These are phyloP conservation scores for Orbilia brochopaga DNA, from an alignment of 2,329 filamentous ascomycete species.

Conservation along the genomic window DNA sequence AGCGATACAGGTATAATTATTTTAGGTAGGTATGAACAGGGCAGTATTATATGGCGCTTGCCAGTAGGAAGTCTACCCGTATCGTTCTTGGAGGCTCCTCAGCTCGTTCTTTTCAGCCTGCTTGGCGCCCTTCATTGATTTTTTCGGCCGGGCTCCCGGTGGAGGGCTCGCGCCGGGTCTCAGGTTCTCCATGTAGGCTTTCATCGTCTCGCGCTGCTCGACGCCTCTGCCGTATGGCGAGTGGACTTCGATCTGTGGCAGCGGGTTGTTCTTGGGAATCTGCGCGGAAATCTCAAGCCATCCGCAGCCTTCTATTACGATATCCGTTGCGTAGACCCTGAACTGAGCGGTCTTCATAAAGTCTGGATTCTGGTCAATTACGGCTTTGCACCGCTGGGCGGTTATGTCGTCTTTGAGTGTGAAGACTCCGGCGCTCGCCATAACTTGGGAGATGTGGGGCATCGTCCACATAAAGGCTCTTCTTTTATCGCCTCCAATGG, in stretches of 20 bases:
- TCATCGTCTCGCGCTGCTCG: conserved; percentile 52
- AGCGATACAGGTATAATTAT: too few relatives aligned
- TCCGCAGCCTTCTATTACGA: conserved; percentile 88
- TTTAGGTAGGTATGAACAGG: too few relatives aligned
- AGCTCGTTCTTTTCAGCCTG: conserved; percentile 53
- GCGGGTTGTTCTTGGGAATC: conserved; percentile 68
- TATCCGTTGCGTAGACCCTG: conserved; percentile 77
- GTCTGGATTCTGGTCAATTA: conserved; percentile 65
- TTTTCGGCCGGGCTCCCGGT: conserved; percentile 24
- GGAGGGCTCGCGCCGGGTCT: conserved; percentile 45
- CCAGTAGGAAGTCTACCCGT: too few relatives aligned
- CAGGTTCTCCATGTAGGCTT: conserved; percentile 46
- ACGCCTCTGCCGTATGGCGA: conserved; percentile 47
- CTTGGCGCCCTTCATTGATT: conserved; percentile 53
- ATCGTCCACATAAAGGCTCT: conserved; percentile 18
- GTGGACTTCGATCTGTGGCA: conserved; percentile 53
- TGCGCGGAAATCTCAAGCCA: conserved; percentile 91
- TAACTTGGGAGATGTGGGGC: conserved; percentile 3
- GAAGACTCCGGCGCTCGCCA: conserved; percentile 73
- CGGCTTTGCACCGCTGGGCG: conserved; percentile 71
- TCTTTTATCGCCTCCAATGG: too few relatives aligned
- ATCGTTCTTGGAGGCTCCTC: neutral
- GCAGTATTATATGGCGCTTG: too few relatives aligned
- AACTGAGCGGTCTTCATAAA: conserved; percentile 76
- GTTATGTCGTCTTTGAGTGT: conserved; percentile 82